Conservation (phyloP, 805 yeast genomes). For the Ogataea zsoltii region DNA sequence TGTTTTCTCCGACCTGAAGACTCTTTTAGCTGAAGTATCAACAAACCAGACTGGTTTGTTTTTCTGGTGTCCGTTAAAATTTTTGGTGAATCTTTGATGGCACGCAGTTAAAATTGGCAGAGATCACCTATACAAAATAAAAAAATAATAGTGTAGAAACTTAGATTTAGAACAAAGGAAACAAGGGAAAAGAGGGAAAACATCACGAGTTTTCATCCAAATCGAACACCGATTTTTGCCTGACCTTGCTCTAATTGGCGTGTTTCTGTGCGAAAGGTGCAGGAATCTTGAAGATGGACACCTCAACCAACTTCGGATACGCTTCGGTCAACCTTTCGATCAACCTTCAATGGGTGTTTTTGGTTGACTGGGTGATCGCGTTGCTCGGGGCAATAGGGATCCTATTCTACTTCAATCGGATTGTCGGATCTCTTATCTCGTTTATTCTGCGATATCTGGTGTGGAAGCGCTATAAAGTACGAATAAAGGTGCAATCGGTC, state of each 20-base stretch:
- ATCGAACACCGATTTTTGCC: neutral
- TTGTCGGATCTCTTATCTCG: slow-evolving; percentile 62
- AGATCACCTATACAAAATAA: neutral
- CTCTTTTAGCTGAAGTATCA: too few species aligned
- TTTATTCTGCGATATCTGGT: slow-evolving; percentile 49
- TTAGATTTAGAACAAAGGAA: neutral
- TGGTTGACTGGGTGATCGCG: slow-evolving; percentile 79
- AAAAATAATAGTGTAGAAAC: neutral
- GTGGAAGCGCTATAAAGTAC: slow-evolving; percentile 63
- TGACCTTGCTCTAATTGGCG: neutral
- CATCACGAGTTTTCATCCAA: too few species aligned
- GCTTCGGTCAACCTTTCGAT: slow-evolving; percentile 29
- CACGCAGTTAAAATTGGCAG: too few species aligned
- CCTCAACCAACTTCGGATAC: slow-evolving; percentile 27
- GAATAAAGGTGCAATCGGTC: slow-evolving; percentile 68
- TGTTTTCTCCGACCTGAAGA: neutral
- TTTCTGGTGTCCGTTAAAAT: too few species aligned
- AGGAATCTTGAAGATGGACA: slow-evolving; percentile 21
- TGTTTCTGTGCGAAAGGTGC: too few species aligned
- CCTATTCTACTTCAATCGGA: slow-evolving; percentile 75
- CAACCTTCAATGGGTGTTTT: slow-evolving; percentile 64
- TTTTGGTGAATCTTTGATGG: too few species aligned
- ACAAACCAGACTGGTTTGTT: too few species aligned
- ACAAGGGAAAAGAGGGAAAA: too few species aligned
- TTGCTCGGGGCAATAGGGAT: slow-evolving; percentile 61